Evolutionary conservation across 2,329 filamentous ascomycete species (phyloP).

Genomic region (Fonsecaea multimorphosa): DNA sequence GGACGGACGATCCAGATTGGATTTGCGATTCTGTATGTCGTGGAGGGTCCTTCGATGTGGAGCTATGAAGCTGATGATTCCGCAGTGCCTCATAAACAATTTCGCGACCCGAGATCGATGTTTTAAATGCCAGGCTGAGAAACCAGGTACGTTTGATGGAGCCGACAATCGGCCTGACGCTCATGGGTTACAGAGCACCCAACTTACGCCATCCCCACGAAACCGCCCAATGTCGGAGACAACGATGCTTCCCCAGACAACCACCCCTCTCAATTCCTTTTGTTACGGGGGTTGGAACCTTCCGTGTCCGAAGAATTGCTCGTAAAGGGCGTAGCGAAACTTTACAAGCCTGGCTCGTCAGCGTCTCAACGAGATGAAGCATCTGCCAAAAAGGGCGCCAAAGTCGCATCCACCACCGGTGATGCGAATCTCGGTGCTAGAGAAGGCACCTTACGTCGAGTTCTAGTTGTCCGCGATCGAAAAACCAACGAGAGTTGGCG

Average conservation of each 20-base stretch:
- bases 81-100: conserved; percentile 62
- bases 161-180: conserved; percentile 15
- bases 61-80: neutral
- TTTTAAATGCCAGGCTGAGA: conserved; percentile 63
- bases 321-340: conserved; percentile 73
- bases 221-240: conserved; percentile 59
- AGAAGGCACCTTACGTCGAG: conserved; percentile 74
- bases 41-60: neutral
- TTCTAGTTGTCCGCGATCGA: conserved; percentile 77
- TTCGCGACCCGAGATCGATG: conserved; percentile 63
- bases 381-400: conserved; percentile 48
- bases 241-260: conserved; percentile 61
- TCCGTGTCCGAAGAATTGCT: conserved; percentile 75
- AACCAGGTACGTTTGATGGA: conserved; percentile 53
- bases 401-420: conserved; percentile 62
- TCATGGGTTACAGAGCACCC: conserved; percentile 22
- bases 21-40: conserved; percentile 50
- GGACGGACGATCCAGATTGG: conserved; percentile 62
- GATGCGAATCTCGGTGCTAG: conserved; percentile 71
- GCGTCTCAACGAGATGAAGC: conserved; percentile 49
- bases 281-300: conserved; percentile 73
- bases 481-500: conserved; percentile 74
- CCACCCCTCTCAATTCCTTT: conserved; percentile 75
- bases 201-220: conserved; percentile 37
- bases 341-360: conserved; percentile 65